Percentiles rank a stretch among this genome's conserved stretches.
phyloP scores from a whole-genome alignment of 2,329 filamentous ascomycete species.

The Xylariaceae sp. region DNA sequence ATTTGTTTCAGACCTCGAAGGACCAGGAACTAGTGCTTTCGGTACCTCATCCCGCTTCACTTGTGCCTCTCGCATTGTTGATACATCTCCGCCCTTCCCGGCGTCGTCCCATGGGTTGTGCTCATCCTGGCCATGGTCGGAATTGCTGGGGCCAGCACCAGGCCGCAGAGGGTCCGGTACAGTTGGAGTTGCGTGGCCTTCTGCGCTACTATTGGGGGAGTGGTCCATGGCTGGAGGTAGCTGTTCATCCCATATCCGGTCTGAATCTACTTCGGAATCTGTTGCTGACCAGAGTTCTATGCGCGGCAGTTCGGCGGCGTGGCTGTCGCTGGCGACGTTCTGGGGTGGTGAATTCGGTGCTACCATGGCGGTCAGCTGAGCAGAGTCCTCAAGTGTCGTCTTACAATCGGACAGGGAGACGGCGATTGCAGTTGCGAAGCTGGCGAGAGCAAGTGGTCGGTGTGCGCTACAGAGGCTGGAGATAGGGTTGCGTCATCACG shows the following conservation, averaged over 20 bases:
- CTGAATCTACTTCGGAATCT: slow-evolving; percentile 31
- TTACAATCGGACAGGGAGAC: too few relatives aligned
- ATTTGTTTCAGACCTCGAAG: slow-evolving; percentile 43
- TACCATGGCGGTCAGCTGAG: slow-evolving; percentile 35
- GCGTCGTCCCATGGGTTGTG: slow-evolving; percentile 35
- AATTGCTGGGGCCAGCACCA: slow-evolving; percentile 21
- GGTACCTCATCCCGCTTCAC: slow-evolving; percentile 27
- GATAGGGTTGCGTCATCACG: slow-evolving; percentile 2
- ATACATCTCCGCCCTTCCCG: slow-evolving; percentile 6
- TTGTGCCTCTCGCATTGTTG: slow-evolving; percentile 11
- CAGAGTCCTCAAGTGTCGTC: background rate
- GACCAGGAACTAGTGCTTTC: slow-evolving; percentile 29
- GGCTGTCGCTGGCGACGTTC: slow-evolving; percentile 24
- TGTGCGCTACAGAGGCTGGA: too few relatives aligned
- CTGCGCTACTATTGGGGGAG: slow-evolving; percentile 6
- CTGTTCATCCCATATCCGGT: slow-evolving; percentile 27
- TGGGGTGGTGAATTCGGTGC: slow-evolving; percentile 37
- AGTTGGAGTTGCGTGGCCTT: slow-evolving; percentile 20
- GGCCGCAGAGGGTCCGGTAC: slow-evolving; percentile 34
- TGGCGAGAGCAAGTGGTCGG: too few relatives aligned
- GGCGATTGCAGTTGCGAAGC: too few relatives aligned
- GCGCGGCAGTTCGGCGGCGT: slow-evolving; percentile 24
- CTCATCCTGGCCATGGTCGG: slow-evolving; percentile 30
- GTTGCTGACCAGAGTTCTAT: slow-evolving; percentile 31
- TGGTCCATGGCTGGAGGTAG: slow-evolving; percentile 5